These are phyloP conservation scores for Citrus cavaleriei DNA, from an alignment of 345 rosid species.

Conservation along the genomic window DNA sequence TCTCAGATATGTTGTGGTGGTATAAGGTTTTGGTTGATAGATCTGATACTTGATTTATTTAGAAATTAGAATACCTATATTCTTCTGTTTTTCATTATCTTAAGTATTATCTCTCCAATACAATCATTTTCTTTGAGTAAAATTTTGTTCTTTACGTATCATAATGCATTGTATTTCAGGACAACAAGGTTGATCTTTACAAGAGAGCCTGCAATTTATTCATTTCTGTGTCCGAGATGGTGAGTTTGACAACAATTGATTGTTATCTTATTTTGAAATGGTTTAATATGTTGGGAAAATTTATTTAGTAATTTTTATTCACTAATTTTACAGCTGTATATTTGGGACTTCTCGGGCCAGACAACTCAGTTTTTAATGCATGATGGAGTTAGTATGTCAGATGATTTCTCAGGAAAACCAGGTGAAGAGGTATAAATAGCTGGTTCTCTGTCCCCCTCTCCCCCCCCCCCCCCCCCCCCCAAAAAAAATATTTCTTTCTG, in stretches of 20 bases:
- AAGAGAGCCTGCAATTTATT: slow-evolving; percentile 56
- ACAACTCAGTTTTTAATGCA: slow-evolving; percentile 36
- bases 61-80: not conserved
- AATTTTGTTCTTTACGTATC: not conserved
- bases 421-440: slow-evolving; percentile 46
- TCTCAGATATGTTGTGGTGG: not conserved
- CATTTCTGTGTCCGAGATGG: slow-evolving; percentile 37
- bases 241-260: slow-evolving; percentile 27
- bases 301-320: not conserved
- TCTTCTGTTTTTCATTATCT: not conserved
- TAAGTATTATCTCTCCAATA: slow-evolving; percentile 4
- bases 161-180: slow-evolving; percentile 35
- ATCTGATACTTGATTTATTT: slow-evolving; percentile 4
- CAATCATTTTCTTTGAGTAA: not conserved
- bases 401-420: slow-evolving; percentile 28
- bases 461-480: too few relatives aligned
- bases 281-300: not conserved
- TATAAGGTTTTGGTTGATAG: slow-evolving; percentile 18
- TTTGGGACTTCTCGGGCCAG: slow-evolving; percentile 71
- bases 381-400: slow-evolving; percentile 24
- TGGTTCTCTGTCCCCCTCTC: not conserved
- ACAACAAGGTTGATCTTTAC: slow-evolving; percentile 39
- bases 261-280: not conserved
- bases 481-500: not conserved
- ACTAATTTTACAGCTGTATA: slow-evolving; percentile 41